Evolutionary conservation across 768 basidiomycete genomes (phyloP), one percentile per base, ranked within the genome.

Genomic region (Suillus clintonianus): DNA sequence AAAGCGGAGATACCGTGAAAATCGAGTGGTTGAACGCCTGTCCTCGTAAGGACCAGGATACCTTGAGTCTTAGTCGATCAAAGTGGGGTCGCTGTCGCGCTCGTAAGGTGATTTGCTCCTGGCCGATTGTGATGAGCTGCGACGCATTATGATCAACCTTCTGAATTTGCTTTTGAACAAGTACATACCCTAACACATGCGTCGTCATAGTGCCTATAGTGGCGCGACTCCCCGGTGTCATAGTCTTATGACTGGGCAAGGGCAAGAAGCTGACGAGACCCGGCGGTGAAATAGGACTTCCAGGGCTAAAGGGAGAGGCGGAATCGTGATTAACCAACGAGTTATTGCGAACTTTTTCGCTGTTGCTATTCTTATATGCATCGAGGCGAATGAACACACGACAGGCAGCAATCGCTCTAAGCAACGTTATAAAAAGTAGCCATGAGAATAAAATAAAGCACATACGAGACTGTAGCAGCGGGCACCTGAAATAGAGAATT

Each of bases 341-440:
- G 58, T 69, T 57, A 19, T 57, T 57, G 39, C 14, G 56, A 41
- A 8, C 27, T 17, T 41, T 41, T 8, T 42, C 36, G 24, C 41
- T 10, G 17, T 27, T 27, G 55, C 55, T 61, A 69, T 76, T 48
- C 66, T 77, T 82, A 67, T 85, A 87, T 59, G 88, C 86, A 42
- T 85, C 81, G 27, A 91, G 78, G 64, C 87, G 82, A 71, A 89
- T 87, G 51, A 90, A 89, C 34, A 87, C 84, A 50, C 89, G 84
- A 72, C 88, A 88, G 34, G 89, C 86, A 24, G 88, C 87, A 59
- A 88, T 86, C 9, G 85, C 62, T 15, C 73, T 76, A 62, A 9
- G n/a, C 9, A 13, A 32, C 61, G 32, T 50, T 59, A 56, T 24
- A 41, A 41, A 41, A 54, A 63, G 39, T 63, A 32, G 60, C 24